phyloP scores from a whole-genome alignment of 2,329 filamentous ascomycete genomes.

The Didymellaceae sp. region DNA sequence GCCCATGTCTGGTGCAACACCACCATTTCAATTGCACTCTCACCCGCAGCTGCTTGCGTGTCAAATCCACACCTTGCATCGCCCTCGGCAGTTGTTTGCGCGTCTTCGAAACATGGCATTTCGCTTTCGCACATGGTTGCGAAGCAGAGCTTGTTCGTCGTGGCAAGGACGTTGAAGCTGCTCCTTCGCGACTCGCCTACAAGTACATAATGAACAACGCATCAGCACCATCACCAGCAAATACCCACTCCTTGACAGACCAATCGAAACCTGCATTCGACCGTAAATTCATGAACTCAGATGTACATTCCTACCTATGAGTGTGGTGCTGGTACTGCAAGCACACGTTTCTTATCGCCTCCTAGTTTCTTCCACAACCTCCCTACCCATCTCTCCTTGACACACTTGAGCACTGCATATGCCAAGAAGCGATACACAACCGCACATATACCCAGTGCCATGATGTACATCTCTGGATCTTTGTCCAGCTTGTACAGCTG shows the following conservation, averaged over 20 bases:
- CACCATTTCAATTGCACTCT: neutral
- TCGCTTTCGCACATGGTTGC: no score
- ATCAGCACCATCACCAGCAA: no score
- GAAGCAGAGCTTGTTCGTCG: no score
- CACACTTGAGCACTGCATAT: conserved; percentile 63
- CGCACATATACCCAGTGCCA: conserved; percentile 67
- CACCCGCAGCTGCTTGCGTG: conserved; percentile 1
- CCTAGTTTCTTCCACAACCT: conserved; percentile 37
- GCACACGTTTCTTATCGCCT: conserved; percentile 25
- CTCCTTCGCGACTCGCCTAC: no score
- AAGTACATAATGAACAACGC: no score
- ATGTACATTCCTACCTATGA: no score
- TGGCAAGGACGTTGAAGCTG: no score
- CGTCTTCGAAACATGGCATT: neutral
- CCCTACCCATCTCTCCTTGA: conserved; percentile 60
- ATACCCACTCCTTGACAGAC: no score
- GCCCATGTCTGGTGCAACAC: neutral
- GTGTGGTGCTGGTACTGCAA: no score
- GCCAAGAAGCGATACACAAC: conserved; percentile 71
- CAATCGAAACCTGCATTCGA: no score
- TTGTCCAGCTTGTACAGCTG: conserved; percentile 70
- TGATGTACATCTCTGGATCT: conserved; percentile 66
- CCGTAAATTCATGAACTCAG: no score
- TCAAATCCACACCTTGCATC: neutral
- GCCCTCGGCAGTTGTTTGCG: neutral